phyloP scores from a whole-genome alignment of 1,284 basidiomycete genomes.

The Takashimella koratensis region DNA sequence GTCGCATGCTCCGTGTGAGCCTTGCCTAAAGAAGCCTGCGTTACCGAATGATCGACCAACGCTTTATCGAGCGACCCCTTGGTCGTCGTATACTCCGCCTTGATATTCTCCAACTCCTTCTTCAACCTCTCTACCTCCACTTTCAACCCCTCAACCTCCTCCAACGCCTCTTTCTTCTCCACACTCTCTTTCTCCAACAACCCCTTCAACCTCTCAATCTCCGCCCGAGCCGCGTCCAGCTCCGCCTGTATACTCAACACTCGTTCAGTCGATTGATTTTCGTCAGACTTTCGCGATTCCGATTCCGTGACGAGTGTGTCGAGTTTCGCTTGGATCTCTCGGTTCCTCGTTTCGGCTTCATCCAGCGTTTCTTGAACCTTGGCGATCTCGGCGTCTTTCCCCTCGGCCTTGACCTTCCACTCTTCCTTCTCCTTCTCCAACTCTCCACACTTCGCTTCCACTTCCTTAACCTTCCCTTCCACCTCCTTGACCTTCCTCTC shows the following conservation, averaged over 20 bases:
- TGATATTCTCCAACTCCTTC: conserved; percentile 2
- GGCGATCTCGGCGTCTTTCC: no score
- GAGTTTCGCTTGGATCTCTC: conserved; percentile 1
- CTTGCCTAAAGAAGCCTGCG: neutral
- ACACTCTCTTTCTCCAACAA: neutral
- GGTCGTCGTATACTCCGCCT: neutral
- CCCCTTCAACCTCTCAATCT: neutral
- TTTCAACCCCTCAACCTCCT: neutral
- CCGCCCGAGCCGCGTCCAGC: neutral
- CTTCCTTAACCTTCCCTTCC: conserved; percentile 2
- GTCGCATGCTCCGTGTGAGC: conserved; percentile 2
- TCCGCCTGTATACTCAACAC: neutral
- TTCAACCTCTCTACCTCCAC: neutral
- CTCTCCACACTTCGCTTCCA: neutral
- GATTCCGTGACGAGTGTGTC: neutral
- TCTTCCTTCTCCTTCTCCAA: neutral
- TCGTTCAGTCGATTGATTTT: neutral
- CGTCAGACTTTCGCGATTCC: neutral
- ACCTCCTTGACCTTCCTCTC: conserved; percentile 9
- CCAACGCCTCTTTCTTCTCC: neutral
- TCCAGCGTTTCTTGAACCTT: neutral
- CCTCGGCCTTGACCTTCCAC: neutral
- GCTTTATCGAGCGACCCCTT: neutral
- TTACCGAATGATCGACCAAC: neutral
- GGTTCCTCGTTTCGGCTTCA: neutral